phyloP scores from a whole-genome alignment of 2,329 filamentous ascomycete species.

The Phyllosticta ampelicida region DNA sequence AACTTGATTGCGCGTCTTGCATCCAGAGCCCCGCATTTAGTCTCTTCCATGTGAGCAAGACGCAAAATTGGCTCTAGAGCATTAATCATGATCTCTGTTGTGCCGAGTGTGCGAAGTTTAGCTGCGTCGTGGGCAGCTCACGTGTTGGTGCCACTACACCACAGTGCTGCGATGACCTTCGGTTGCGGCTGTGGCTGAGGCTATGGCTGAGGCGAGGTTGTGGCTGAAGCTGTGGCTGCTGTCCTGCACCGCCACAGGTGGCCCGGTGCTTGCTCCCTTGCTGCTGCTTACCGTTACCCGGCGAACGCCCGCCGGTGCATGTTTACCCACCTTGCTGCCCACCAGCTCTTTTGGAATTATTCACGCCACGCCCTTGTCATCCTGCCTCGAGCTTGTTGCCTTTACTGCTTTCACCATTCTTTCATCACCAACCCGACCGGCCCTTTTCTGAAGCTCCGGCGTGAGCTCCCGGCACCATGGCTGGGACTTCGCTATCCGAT shows the following conservation, averaged over 20 bases:
- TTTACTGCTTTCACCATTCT: neutral
- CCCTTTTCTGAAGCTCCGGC: neutral
- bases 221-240: neutral
- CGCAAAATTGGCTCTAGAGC: neutral
- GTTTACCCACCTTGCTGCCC: conserved; percentile 6
- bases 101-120: neutral
- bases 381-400: neutral
- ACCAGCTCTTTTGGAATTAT: conserved; percentile 6
- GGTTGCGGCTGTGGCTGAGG: neutral
- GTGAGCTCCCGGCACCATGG: conserved; percentile 38
- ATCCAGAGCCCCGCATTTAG: too few relatives aligned
- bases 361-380: conserved; percentile 1
- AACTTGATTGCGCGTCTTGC: neutral
- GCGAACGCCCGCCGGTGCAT: conserved; percentile 8
- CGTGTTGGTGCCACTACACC: too few relatives aligned
- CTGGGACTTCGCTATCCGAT: conserved; percentile 47
- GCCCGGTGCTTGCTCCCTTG: neutral
- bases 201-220: neutral
- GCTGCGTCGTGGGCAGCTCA: neutral
- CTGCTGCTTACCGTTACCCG: conserved; percentile 1
- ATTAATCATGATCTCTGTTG: neutral
- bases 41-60: neutral
- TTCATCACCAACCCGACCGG: neutral
- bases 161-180: too few relatives aligned
- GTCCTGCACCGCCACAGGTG: neutral